Evolutionary conservation across 176 grass and related monocot genomes (phyloP), one percentile per base, ranked within the genome.

Genomic region (Microstegium vimineum): DNA sequence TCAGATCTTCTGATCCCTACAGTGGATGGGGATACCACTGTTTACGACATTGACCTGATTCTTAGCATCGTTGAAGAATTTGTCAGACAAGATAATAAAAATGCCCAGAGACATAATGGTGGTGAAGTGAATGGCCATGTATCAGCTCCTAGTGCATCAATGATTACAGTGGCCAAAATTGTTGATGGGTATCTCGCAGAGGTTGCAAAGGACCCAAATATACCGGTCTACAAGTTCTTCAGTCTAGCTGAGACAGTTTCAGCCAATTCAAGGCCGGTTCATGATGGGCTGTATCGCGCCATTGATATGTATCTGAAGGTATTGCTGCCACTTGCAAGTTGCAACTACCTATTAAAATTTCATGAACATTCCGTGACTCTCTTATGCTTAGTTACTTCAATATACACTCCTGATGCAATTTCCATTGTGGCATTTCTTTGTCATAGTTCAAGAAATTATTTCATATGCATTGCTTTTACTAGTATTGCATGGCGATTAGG

Each of bases 221-320:
- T 89, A 65, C 89, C 85, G 37, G 79, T 99, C 74, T 85, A 86
- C 17, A 95, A 93, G 81, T 95, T 99, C 67, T 47, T 93, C 26
- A 82, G 86, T 87, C 87, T 99, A 42, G 89, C 91, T 56, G 96
- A 99, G 85, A 84, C 83, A 68, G 51, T 99, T 37, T 83, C 89
- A 28, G 84, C 64, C 73, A 86, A 90, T 60, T 92, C 93, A 63
- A 95, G 96, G 66, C 89, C 86, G 1, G 77, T 92, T 56, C 93
- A 99, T 81, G 96, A 99, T 70, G 93, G 93, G 60, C 42, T 99
- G 34, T 99, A 99, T 67, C 93, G 89, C 1, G 96, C 96, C 62
- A 79, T 99, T 69, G 96, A 95, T 87, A 95, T 84, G 87, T 99
- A 90, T 86, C 83, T 99, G 18, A 95, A 99, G 96, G 96, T 99